These are phyloP conservation scores for Mycena galericulata DNA, from an alignment of 768 basidiomycete genomes.

Conservation along the genomic window DNA sequence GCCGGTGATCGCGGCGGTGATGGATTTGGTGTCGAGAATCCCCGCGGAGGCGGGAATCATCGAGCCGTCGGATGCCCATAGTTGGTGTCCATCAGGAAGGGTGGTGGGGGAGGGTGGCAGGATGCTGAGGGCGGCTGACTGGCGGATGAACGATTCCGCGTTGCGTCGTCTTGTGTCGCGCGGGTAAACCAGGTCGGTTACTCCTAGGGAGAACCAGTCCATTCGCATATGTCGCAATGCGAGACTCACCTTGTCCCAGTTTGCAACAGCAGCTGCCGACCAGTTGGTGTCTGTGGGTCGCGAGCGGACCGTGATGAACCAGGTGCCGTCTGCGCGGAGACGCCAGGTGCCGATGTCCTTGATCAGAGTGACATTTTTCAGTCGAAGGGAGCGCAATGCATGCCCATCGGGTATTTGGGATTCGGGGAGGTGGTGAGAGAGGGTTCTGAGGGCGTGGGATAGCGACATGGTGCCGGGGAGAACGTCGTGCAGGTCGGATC, in stretches of 20 bases:
- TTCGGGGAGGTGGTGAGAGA: background rate
- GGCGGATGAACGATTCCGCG: too few relatives aligned
- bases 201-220: background rate
- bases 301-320: background rate
- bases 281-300: background rate
- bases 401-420: constrained; percentile 40
- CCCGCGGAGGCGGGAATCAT: constrained; percentile 5
- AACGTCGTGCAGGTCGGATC: background rate
- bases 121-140: too few relatives aligned
- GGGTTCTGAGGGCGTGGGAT: background rate
- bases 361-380: constrained; percentile 21
- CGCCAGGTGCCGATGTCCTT: background rate
- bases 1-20: background rate
- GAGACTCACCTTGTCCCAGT: constrained; percentile 6
- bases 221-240: background rate
- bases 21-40: constrained; percentile 21
- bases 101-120: background rate
- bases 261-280: background rate
- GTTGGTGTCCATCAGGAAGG: background rate
- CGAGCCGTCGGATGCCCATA: constrained; percentile 18
- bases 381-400: constrained; percentile 40
- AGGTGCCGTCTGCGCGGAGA: background rate
- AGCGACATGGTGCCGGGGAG: background rate
- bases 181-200: background rate
- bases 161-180: too few relatives aligned